phyloP scores from a whole-genome alignment of 257 asterid species.

The Solanum chmielewskii region DNA sequence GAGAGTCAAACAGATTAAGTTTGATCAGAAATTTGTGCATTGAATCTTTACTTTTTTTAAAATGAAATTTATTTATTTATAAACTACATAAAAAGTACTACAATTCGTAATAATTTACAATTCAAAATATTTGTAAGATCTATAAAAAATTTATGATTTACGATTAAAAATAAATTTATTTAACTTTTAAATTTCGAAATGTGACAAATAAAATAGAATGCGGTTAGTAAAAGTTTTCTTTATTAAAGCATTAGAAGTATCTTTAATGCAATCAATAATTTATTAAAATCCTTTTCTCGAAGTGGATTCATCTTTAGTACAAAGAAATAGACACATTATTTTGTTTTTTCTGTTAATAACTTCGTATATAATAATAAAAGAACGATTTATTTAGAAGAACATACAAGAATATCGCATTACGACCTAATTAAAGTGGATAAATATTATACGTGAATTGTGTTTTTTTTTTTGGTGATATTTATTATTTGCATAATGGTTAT shows the following conservation, averaged over 20 bases:
- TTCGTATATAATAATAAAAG: not conserved
- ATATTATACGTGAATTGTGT: not conserved
- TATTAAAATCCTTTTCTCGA: not conserved
- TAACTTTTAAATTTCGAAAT: too few relatives aligned
- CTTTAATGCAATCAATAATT: not conserved
- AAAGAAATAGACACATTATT: not conserved
- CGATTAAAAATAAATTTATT: too few relatives aligned
- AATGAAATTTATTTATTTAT: too few relatives aligned
- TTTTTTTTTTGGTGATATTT: not conserved
- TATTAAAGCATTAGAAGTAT: not conserved
- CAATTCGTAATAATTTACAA: accelerated
- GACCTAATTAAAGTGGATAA: not conserved
- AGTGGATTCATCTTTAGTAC: not conserved
- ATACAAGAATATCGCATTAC: not conserved
- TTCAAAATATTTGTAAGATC: too few relatives aligned
- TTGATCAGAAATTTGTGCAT: too few relatives aligned
- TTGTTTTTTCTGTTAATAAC: not conserved
- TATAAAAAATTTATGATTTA: too few relatives aligned
- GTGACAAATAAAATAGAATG: too few relatives aligned
- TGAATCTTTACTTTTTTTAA: too few relatives aligned
- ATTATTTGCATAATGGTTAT: not conserved
- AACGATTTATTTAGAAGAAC: not conserved
- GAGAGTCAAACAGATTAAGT: too few relatives aligned
- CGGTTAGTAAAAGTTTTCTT: not conserved
- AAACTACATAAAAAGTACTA: too few relatives aligned